Evolutionary conservation across 2,329 filamentous ascomycete genomes (phyloP).

Genomic region (Colletotrichum sansevieriae): DNA sequence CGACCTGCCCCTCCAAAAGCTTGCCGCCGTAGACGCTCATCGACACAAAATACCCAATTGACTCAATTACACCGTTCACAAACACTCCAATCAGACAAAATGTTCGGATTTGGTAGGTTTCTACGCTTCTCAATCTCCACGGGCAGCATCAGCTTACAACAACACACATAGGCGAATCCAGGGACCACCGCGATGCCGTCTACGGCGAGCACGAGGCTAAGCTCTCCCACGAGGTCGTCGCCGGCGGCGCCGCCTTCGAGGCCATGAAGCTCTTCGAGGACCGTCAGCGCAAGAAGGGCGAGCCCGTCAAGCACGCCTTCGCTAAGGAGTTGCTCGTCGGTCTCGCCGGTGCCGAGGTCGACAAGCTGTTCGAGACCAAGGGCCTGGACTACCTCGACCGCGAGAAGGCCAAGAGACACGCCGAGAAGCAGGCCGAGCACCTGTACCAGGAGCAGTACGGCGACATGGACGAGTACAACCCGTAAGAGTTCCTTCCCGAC

Average conservation of each 20-base stretch:
- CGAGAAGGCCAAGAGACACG: slow-evolving; percentile 70
- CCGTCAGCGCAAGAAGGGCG: slow-evolving; percentile 77
- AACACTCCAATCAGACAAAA: neutral
- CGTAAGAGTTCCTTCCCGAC: slow-evolving; percentile 56
- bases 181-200: slow-evolving; percentile 44
- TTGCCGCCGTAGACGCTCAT: too few species aligned
- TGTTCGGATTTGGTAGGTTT: slow-evolving; percentile 42
- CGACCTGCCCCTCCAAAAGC: slow-evolving; percentile 7
- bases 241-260: slow-evolving; percentile 81
- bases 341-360: slow-evolving; percentile 80
- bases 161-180: slow-evolving; percentile 33
- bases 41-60: neutral
- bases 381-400: slow-evolving; percentile 71
- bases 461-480: slow-evolving; percentile 65
- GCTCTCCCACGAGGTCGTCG: slow-evolving; percentile 75
- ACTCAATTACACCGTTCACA: neutral
- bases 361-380: slow-evolving; percentile 81
- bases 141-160: neutral
- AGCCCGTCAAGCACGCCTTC: slow-evolving; percentile 78
- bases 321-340: slow-evolving; percentile 84
- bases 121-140: neutral
- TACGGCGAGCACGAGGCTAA: slow-evolving; percentile 48
- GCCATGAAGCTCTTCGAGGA: slow-evolving; percentile 87
- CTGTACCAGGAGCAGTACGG: slow-evolving; percentile 75
- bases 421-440: slow-evolving; percentile 67